Percentiles rank a stretch among this genome's conserved stretches.
phyloP scores from a whole-genome alignment of 2,329 filamentous ascomycete genomes.

The Huntiella abstrusa region DNA sequence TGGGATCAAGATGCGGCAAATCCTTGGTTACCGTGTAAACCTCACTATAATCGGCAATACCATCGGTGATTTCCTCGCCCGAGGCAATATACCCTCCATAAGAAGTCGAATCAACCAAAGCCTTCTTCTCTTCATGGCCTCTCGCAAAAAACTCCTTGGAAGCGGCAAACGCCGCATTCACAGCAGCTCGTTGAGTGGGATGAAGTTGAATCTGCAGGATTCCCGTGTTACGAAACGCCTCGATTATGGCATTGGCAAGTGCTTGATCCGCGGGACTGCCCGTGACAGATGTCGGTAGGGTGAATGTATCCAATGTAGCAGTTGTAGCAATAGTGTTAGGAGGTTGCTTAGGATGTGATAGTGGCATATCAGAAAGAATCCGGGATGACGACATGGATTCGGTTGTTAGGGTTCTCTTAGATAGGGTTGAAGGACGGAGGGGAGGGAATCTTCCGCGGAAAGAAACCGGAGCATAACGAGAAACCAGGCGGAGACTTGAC shows the following conservation, averaged over 20 bases:
- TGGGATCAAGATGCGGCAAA: conserved; percentile 20
- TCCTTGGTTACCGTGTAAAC: conserved; percentile 35
- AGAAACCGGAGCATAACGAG: too few relatives aligned
- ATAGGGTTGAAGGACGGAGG: neutral
- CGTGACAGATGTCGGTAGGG: conserved; percentile 21
- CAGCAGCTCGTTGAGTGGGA: conserved; percentile 18
- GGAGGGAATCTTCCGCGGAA: neutral
- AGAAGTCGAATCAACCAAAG: conserved; percentile 25
- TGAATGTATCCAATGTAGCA: conserved; percentile 22
- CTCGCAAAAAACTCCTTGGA: conserved; percentile 23
- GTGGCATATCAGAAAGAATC: neutral
- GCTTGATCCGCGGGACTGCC: conserved; percentile 18
- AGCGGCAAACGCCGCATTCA: conserved; percentile 19
- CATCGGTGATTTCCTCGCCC: conserved; percentile 28
- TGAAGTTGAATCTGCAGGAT: conserved; percentile 28
- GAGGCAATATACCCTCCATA: conserved; percentile 31
- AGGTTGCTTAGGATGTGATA: conserved; percentile 7
- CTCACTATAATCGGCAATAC: conserved; percentile 31
- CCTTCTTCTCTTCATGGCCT: conserved; percentile 20
- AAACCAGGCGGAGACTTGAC: neutral
- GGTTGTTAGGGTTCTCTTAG: neutral
- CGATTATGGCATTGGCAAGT: conserved; percentile 23
- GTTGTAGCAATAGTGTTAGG: conserved; percentile 2
- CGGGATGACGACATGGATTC: neutral
- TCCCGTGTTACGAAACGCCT: conserved; percentile 25